Evolutionary conservation across 805 yeast species (phyloP).

Genomic region (Pichia cabralensis): DNA sequence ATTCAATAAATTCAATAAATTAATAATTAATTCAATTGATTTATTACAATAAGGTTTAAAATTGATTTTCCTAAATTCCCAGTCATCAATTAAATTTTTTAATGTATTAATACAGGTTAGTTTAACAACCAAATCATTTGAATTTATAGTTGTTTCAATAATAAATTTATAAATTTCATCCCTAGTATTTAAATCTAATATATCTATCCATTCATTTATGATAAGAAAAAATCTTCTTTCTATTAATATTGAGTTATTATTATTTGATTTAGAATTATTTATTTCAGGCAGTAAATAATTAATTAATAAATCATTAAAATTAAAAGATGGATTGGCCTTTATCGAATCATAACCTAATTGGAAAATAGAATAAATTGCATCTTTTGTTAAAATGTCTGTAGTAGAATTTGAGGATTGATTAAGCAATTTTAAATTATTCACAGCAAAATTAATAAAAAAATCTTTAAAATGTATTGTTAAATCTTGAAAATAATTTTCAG

Average conservation of each 20-base stretch:
- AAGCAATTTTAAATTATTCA: constrained; percentile 47
- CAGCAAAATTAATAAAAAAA: constrained; percentile 40
- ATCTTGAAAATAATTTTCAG: constrained; percentile 76
- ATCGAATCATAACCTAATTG: constrained; percentile 66
- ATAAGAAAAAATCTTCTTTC: constrained; percentile 71
- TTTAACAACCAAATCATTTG: constrained; percentile 70
- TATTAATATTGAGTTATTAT: too few relatives aligned
- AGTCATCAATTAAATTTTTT: constrained; percentile 65
- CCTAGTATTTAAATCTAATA: too few relatives aligned
- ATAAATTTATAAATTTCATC: constrained; percentile 51
- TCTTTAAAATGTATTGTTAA: constrained; percentile 55
- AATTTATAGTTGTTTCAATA: constrained; percentile 31
- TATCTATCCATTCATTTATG: constrained; percentile 64
- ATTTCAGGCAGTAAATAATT: constrained; percentile 64
- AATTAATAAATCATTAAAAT: constrained; percentile 54
- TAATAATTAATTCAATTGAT: constrained; percentile 39
- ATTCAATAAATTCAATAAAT: constrained; percentile 38
- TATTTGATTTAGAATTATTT: too few relatives aligned
- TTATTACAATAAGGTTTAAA: constrained; percentile 57
- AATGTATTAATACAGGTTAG: constrained; percentile 66
- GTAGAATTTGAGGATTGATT: constrained; percentile 15
- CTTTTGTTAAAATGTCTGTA: constrained; percentile 53
- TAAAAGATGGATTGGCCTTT: too few relatives aligned
- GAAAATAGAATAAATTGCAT: constrained; percentile 73
- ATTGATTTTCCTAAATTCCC: constrained; percentile 66